phyloP scores from a whole-genome alignment of 371 early-diverging fungal species.

The Thermomucor indicae-seudaticae region DNA sequence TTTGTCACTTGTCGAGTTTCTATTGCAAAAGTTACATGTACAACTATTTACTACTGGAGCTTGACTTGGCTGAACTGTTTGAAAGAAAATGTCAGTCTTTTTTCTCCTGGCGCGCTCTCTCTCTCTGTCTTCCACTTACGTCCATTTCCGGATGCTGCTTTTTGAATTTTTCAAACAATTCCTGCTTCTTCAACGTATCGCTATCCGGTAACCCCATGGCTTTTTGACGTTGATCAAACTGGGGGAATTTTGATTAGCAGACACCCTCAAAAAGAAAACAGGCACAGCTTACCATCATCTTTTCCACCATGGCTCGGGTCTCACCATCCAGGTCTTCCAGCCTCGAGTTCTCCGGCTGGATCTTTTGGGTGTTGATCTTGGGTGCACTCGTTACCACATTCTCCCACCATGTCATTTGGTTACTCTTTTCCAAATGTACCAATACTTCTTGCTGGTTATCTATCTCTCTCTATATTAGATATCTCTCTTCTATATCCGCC shows the following conservation, averaged over 20 bases:
- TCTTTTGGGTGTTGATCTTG: slow-evolving; percentile 84
- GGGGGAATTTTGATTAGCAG: no score
- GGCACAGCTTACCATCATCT: slow-evolving; percentile 70
- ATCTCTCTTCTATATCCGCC: neutral
- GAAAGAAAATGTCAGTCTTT: neutral
- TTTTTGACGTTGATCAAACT: slow-evolving; percentile 94
- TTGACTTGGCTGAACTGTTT: slow-evolving; percentile 19
- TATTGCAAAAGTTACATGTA: no score
- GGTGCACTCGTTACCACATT: slow-evolving; percentile 80
- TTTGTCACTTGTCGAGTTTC: no score
- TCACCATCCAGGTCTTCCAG: slow-evolving; percentile 88
- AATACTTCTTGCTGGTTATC: slow-evolving; percentile 68
- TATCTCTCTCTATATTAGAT: neutral
- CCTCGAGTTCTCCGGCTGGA: slow-evolving; percentile 89
- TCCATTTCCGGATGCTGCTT: slow-evolving; percentile 53
- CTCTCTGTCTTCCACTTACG: slow-evolving; percentile 18
- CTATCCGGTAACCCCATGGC: slow-evolving; percentile 77
- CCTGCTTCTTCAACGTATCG: slow-evolving; percentile 77
- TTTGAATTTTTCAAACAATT: slow-evolving; percentile 78
- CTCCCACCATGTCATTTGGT: slow-evolving; percentile 90
- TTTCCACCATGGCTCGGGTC: slow-evolving; percentile 85
- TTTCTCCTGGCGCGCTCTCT: neutral
- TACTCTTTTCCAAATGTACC: slow-evolving; percentile 83
- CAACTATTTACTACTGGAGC: no score
- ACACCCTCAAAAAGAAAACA: no score